Evolutionary conservation across 805 yeast genomes (phyloP), one percentile per base, ranked within the genome.

Genomic region (Pichia nakasei): DNA sequence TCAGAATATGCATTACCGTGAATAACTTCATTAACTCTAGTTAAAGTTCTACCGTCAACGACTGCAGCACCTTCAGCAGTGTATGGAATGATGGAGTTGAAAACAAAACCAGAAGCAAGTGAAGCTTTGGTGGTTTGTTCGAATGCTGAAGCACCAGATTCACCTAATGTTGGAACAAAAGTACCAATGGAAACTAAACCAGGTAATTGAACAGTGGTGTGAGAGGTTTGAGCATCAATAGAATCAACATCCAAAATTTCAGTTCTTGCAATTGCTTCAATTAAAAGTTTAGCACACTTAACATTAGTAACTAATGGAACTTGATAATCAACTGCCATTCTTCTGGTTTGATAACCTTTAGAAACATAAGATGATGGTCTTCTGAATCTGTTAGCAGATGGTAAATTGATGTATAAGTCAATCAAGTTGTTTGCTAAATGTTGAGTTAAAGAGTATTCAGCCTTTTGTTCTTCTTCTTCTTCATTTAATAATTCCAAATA

Each of bases 281-380:
- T 81, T 66, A 93, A 73, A 53, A 93, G 72, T 69, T 93, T 93
- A 50, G 99, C 99, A 73, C 89, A 82, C 69, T 93, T 93, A 54
- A 93, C 97, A 61, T 93, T 93, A 52, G 99, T 93, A 41, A 93
- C 96, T 64, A 93, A 75, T 41, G 99, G 99, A 61, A 93, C 88
- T 42, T 97, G 89, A 65, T 85, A 94, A 68, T 93, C 99, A 53
- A 93, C 97, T 54, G 99, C 98, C 97, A 93, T 85, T 74, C 99
- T 93, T 76, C 99, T 94, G 38, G 97, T 86, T 66, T 78, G 81
- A 75, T 93, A 93, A 64, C 99, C 99, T 70, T 85, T 88, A 24
- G 96, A 86, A 75, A 93, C 87, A 69, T 93, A 93, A 49, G 91
- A 84, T 44, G 99, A 97, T 49, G 99, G 99, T 68, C 99, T 86